Evolutionary conservation across 345 rosid species (phyloP).

Genomic region (Sonneratia alba): DNA sequence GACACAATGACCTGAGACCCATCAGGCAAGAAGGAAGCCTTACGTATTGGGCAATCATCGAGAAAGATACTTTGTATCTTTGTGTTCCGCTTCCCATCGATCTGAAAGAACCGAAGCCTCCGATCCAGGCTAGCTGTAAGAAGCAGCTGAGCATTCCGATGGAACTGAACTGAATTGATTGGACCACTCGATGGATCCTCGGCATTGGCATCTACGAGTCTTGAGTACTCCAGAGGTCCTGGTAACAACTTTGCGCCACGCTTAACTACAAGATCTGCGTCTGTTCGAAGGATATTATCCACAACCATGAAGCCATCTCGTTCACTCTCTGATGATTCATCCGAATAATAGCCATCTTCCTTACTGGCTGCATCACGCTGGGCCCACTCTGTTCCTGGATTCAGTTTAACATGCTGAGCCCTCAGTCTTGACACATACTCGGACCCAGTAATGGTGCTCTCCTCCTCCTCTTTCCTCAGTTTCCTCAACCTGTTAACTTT

Average conservation of each 20-base stretch:
- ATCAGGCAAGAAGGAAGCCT: constrained; percentile 76
- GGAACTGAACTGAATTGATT: constrained; percentile 78
- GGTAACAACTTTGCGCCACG: constrained; percentile 42
- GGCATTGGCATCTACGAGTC: constrained; percentile 74
- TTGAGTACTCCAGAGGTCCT: constrained; percentile 72
- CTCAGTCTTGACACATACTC: constrained; percentile 72
- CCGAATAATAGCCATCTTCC: constrained; percentile 17
- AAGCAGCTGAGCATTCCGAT: constrained; percentile 73
- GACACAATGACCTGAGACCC: constrained; percentile 86
- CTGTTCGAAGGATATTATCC: constrained; percentile 57
- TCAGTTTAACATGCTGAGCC: constrained; percentile 77
- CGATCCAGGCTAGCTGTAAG: constrained; percentile 74
- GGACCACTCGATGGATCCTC: constrained; percentile 67
- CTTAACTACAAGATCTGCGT: constrained; percentile 76
- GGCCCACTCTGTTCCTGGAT: constrained; percentile 93
- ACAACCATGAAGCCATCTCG: constrained; percentile 15
- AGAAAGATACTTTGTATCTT: constrained; percentile 80
- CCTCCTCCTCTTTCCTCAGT: constrained; percentile 74
- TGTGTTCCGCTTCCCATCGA: constrained; percentile 89
- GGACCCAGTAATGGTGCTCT: constrained; percentile 55
- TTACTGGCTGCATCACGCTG: constrained; percentile 21
- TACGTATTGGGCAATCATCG: constrained; percentile 71
- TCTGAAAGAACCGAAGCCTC: constrained; percentile 67
- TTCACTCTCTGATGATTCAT: constrained; percentile 50
- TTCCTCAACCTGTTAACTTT: constrained; percentile 72